Base-by-base conservation (phyloP, 768 basidiomycete species). In the Suillus subaureus region DNA sequence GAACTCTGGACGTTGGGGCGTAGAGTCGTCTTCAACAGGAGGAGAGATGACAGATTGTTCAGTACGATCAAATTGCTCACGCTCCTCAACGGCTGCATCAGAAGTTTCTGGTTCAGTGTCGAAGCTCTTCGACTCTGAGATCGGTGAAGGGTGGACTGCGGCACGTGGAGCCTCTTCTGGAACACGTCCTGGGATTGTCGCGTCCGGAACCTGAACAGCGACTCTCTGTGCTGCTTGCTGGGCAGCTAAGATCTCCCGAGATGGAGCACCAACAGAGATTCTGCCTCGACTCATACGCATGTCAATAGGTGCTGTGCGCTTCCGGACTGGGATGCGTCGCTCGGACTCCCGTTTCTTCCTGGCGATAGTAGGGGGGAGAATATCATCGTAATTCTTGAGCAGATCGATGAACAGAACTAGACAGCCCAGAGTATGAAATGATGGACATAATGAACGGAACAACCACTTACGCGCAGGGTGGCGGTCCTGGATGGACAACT, bases 331-430 rank as follows among this genome's bases (percentile, higher is more conserved):
- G 54, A 92, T 82, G 66, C 89, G 92, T 55, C 96, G 89, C 69
- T 93, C 94, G 0, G 93, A 90, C 71, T 96, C 94, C 28, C 89
- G 88, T 71, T 91, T 93, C 82, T 96, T 97, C 73, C 87, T 89
- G 56, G 87, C 83, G 63, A 98, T 89, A 1, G 93, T 89, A 0
- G 91, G 88, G 0, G 95, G 94, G 49, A 98, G 80, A 49, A 97
- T 83, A 3, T 80, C 83, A 16, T 83, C 81, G 71, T 96, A 93
- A 68, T 91, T 84, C 66, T 86, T 89, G 69, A 98, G 69, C 2
- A 99, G 84, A 72, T 97, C 95, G 40, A 94, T 86, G 77, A 97
- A 90, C 67, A 98, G 79, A 52, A 92, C 92, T 93, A 60, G 9
- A 31, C 26, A 47, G 47, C 55, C 26, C 54, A 28, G 6, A 11